These are phyloP conservation scores for Xylaria intraflava DNA, from an alignment of 495 filamentous ascomycete species.

Conservation along the genomic window DNA sequence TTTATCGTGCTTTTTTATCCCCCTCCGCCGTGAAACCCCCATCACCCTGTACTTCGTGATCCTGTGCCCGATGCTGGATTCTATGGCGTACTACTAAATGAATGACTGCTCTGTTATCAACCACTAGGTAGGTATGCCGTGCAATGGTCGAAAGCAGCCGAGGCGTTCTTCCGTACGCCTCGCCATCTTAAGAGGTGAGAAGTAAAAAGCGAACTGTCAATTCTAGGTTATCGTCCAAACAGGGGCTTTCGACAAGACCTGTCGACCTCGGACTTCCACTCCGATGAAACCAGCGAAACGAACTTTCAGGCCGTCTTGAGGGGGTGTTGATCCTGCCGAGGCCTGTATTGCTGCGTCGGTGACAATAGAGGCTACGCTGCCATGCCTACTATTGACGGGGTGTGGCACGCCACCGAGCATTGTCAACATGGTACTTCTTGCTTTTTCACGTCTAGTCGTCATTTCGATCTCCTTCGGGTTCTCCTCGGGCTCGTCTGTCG, in stretches of 20 bases:
- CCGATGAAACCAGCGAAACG: slow-evolving; percentile 80
- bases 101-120: background rate
- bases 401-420: slow-evolving; percentile 24
- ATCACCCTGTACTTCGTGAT: background rate
- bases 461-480: slow-evolving; percentile 39
- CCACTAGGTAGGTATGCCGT: background rate
- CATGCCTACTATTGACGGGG: slow-evolving; percentile 32
- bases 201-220: background rate
- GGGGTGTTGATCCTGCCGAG: slow-evolving; percentile 20
- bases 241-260: slow-evolving; percentile 81
- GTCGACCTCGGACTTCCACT: slow-evolving; percentile 76
- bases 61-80: slow-evolving; percentile 4
- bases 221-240: slow-evolving; percentile 62
- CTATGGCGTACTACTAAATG: slow-evolving; percentile 6
- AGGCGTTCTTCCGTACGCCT: background rate
- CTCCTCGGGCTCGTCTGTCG: slow-evolving; percentile 46
- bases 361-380: slow-evolving; percentile 27
- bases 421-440: slow-evolving; percentile 30
- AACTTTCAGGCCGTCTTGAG: slow-evolving; percentile 50
- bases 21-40: background rate
- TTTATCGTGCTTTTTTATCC: background rate
- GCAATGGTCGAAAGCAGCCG: background rate
- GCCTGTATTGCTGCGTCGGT: slow-evolving; percentile 34
- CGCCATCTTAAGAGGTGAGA: background rate
- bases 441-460: slow-evolving; percentile 33